Evolutionary conservation across 2,329 filamentous ascomycete species (phyloP).

Genomic region (Pseudogymnoascus pannorum): DNA sequence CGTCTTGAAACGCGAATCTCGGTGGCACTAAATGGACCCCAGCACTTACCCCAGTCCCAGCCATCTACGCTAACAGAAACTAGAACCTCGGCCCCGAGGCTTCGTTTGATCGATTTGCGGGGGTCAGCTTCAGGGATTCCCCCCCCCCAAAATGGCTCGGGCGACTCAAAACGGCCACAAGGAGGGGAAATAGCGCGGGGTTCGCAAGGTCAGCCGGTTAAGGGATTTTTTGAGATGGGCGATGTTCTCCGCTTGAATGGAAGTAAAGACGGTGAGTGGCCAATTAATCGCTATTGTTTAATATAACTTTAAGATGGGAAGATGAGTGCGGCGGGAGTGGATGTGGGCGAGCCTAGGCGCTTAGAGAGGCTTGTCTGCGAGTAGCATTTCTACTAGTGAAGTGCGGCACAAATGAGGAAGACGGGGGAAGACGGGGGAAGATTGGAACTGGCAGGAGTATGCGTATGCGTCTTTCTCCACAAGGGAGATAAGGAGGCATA

Average conservation of each 20-base stretch:
- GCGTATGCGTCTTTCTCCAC: not conserved
- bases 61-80: not conserved
- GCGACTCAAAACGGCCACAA: not conserved
- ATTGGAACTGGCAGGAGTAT: not conserved
- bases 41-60: not conserved
- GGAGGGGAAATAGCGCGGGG: not conserved
- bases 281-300: not conserved
- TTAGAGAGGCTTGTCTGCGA: not conserved
- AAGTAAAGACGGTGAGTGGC: not conserved
- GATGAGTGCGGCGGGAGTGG: not conserved
- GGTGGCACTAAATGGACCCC: not conserved
- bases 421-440: not conserved
- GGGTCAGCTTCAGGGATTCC: not conserved
- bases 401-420: not conserved
- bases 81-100: slow-evolving; percentile 6
- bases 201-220: slow-evolving; percentile 4
- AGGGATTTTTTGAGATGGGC: not conserved
- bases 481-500: not conserved
- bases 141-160: not conserved
- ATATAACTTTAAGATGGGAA: not conserved
- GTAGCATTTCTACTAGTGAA: not conserved
- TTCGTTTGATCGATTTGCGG: not conserved
- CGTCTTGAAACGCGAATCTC: not conserved
- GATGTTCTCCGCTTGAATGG: not conserved
- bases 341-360: not conserved